phyloP scores from a whole-genome alignment of 345 rosid species.

The Brassica juncea region DNA sequence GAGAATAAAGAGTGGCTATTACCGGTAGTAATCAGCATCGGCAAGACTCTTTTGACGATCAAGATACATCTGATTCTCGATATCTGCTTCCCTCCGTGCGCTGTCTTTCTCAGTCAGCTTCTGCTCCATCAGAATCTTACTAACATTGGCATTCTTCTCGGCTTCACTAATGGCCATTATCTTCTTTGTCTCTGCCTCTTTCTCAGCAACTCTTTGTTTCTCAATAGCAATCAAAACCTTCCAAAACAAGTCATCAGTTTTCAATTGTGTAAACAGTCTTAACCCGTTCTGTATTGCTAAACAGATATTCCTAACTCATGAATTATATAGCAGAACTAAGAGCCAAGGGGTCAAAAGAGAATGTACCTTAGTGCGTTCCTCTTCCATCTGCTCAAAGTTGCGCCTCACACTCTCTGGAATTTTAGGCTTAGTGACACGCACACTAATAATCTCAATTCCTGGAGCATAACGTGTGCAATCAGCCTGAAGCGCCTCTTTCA shows the following conservation, averaged over 20 bases:
- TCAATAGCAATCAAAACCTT: constrained; percentile 87
- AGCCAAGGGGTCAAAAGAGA: not conserved
- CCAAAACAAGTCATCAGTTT: constrained; percentile 1
- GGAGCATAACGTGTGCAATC: constrained; percentile 92
- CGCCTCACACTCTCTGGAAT: constrained; percentile 79
- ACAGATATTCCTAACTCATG: not conserved
- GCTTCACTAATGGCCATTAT: constrained; percentile 96
- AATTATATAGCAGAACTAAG: not conserved
- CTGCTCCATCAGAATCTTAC: constrained; percentile 86
- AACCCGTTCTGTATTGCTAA: not conserved
- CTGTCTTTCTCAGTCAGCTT: constrained; percentile 89
- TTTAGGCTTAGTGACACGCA: constrained; percentile 86
- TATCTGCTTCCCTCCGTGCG: constrained; percentile 71
- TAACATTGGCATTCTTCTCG: constrained; percentile 76
- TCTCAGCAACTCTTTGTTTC: constrained; percentile 82
- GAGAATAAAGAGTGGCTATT: constrained; percentile 8
- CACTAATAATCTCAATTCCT: constrained; percentile 88
- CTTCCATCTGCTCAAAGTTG: constrained; percentile 93
- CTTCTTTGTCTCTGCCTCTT: constrained; percentile 82
- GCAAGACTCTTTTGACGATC: constrained; percentile 81
- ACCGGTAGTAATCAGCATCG: constrained; percentile 88
- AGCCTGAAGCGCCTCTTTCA: constrained; percentile 92
- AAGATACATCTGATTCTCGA: constrained; percentile 76
- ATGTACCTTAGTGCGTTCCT: constrained; percentile 84
- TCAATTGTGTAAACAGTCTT: not conserved